Evolutionary conservation across 345 rosid genomes (phyloP).

Genomic region (Aurinia saxatilis): DNA sequence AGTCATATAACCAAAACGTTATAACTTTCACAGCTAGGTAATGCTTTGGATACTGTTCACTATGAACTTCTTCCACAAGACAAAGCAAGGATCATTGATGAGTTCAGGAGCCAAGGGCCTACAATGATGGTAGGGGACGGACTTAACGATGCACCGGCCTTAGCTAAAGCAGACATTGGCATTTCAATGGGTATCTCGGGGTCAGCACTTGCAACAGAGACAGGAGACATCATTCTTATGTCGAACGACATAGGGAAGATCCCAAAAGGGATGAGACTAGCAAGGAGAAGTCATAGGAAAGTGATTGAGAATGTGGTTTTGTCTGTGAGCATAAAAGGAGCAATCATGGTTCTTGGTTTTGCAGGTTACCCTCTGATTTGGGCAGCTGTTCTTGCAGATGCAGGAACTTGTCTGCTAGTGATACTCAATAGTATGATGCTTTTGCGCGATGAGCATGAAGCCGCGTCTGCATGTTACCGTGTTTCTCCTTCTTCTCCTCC

Average conservation of each 20-base stretch:
- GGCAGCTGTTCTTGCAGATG: slow-evolving; percentile 92
- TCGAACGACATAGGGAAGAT: slow-evolving; percentile 70
- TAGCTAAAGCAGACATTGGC: slow-evolving; percentile 79
- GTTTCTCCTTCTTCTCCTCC: slow-evolving; percentile 5
- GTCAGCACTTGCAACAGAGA: slow-evolving; percentile 84
- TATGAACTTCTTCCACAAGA: slow-evolving; percentile 77
- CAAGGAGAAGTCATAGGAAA: slow-evolving; percentile 52
- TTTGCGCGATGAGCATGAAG: slow-evolving; percentile 26
- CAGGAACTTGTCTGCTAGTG: slow-evolving; percentile 81
- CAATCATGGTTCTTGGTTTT: slow-evolving; percentile 57
- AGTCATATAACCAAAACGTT: neutral
- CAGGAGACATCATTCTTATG: slow-evolving; percentile 76
- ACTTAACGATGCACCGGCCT: slow-evolving; percentile 79
- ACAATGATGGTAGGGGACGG: slow-evolving; percentile 95
- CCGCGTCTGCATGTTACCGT: slow-evolving; percentile 13
- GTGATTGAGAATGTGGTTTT: slow-evolving; percentile 57
- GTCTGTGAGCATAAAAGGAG: slow-evolving; percentile 55
- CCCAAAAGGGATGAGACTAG: slow-evolving; percentile 53
- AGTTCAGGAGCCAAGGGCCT: slow-evolving; percentile 40
- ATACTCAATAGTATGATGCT: slow-evolving; percentile 78
- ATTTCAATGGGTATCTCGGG: slow-evolving; percentile 92
- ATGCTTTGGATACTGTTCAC: slow-evolving; percentile 45
- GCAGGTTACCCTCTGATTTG: slow-evolving; percentile 77
- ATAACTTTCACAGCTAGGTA: slow-evolving; percentile 40
- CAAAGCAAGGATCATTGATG: slow-evolving; percentile 45